Conservation (phyloP, 805 yeast genomes). For the Lachancea sp. region DNA sequence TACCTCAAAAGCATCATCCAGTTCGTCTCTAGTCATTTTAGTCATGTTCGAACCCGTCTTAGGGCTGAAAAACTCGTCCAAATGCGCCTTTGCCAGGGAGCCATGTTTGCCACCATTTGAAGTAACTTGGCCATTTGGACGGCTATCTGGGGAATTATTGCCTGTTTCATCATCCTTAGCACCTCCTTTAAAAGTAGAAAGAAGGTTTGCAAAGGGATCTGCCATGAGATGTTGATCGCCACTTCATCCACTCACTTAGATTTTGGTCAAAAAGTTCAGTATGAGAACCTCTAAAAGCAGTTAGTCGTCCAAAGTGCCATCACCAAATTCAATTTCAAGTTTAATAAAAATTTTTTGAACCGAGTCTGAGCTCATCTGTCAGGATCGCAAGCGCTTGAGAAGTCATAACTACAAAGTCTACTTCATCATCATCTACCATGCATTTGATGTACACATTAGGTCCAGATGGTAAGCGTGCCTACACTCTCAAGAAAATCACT, state of each 20-base stretch:
- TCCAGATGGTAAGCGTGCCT: slow-evolving; percentile 90
- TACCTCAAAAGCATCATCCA: slow-evolving; percentile 21
- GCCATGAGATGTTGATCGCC: slow-evolving; percentile 8
- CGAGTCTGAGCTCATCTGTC: not conserved
- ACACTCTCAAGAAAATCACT: slow-evolving; percentile 80
- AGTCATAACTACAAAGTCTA: too few relatives aligned
- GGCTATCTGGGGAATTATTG: not conserved
- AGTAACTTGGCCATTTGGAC: not conserved
- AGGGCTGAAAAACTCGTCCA: slow-evolving; percentile 1
- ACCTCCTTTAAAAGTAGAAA: slow-evolving; percentile 29
- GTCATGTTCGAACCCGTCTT: not conserved
- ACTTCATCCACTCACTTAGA: not conserved
- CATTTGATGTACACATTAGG: slow-evolving; percentile 98
- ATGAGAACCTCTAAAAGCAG: not conserved
- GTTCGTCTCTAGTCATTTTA: slow-evolving; percentile 13
- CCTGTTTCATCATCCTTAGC: not conserved
- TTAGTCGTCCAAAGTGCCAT: not conserved
- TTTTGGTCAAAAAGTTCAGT: not conserved
- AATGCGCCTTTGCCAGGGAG: not conserved
- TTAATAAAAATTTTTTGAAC: too few relatives aligned
- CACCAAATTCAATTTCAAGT: too few relatives aligned
- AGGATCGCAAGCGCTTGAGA: too few relatives aligned
- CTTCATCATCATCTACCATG: slow-evolving; percentile 41
- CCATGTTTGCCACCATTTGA: not conserved
- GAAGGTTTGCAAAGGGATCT: slow-evolving; percentile 42